These are phyloP conservation scores for Tetradesmus lagerheimii DNA, from an alignment of 139 green algal species.

Conservation along the genomic window DNA sequence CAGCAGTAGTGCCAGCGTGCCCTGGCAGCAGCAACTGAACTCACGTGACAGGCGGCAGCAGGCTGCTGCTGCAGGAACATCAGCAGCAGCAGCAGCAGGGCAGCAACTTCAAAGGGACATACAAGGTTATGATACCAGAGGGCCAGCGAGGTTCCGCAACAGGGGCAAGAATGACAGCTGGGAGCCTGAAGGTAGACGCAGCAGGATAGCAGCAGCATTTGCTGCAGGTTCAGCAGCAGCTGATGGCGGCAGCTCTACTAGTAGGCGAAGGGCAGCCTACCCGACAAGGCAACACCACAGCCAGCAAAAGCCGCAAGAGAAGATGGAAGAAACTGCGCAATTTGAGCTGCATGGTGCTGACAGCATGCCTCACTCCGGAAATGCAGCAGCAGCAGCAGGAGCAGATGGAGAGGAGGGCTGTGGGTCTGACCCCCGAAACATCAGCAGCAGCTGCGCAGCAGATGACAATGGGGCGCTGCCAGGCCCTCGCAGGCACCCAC, in stretches of 20 bases:
- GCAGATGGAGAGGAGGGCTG: background rate
- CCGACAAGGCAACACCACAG: too few species aligned
- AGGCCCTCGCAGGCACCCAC: background rate
- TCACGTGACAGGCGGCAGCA: background rate
- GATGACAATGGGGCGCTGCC: background rate
- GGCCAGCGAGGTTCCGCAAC: background rate
- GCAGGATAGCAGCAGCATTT: background rate
- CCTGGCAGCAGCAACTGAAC: background rate
- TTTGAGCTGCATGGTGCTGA: too few species aligned
- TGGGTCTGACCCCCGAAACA: too few species aligned
- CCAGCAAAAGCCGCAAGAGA: too few species aligned
- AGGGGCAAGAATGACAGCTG: background rate
- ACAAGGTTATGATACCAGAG: background rate
- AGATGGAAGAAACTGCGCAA: too few species aligned
- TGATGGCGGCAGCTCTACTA: background rate
- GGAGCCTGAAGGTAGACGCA: background rate
- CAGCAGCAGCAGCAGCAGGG: background rate
- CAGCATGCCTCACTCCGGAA: background rate
- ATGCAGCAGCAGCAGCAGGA: conserved; percentile 2
- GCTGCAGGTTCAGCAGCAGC: conserved; percentile 19
- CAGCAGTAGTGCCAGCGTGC: background rate
- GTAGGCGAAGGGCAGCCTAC: too few species aligned
- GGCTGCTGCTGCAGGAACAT: background rate
- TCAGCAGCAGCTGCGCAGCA: conserved; percentile 2
- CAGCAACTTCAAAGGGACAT: background rate